Evolutionary conservation across 495 filamentous ascomycete species (phyloP).

Genomic region (Penicillium atrosanguineum): DNA sequence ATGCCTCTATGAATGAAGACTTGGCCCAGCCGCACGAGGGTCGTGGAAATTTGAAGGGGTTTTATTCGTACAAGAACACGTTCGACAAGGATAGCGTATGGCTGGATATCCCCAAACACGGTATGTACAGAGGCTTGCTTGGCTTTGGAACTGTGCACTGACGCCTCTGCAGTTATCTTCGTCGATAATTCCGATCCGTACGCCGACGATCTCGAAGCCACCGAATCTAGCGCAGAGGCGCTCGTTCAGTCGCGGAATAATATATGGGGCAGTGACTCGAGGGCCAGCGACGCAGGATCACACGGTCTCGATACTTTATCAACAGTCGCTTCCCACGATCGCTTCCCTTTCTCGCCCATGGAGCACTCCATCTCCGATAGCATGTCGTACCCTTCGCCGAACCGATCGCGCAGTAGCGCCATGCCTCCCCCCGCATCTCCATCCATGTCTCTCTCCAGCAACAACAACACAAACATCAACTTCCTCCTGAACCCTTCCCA

Average conservation of each 20-base stretch:
- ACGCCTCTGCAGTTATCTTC: constrained; percentile 53
- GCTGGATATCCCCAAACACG: constrained; percentile 61
- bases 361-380: constrained; percentile 32
- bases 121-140: constrained; percentile 19
- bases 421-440: constrained; percentile 39
- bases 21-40: constrained; percentile 37
- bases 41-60: constrained; percentile 53
- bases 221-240: constrained; percentile 32
- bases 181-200: constrained; percentile 63
- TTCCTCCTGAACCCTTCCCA: constrained; percentile 57
- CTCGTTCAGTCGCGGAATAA: constrained; percentile 30
- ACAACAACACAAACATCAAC: constrained; percentile 49
- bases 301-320: constrained; percentile 58
- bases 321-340: constrained; percentile 51
- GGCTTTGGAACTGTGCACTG: neutral
- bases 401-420: constrained; percentile 24
- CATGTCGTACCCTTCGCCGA: constrained; percentile 36
- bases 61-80: constrained; percentile 68
- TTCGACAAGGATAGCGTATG: constrained; percentile 61
- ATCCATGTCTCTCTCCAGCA: constrained; percentile 36
- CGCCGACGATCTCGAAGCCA: constrained; percentile 49
- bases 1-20: constrained; percentile 64
- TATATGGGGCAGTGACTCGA: constrained; percentile 29
- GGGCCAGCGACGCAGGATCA: constrained; percentile 39
- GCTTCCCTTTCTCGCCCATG: constrained; percentile 36